phyloP scores from a whole-genome alignment of 495 filamentous ascomycete species.

The Penicillium steckii region DNA sequence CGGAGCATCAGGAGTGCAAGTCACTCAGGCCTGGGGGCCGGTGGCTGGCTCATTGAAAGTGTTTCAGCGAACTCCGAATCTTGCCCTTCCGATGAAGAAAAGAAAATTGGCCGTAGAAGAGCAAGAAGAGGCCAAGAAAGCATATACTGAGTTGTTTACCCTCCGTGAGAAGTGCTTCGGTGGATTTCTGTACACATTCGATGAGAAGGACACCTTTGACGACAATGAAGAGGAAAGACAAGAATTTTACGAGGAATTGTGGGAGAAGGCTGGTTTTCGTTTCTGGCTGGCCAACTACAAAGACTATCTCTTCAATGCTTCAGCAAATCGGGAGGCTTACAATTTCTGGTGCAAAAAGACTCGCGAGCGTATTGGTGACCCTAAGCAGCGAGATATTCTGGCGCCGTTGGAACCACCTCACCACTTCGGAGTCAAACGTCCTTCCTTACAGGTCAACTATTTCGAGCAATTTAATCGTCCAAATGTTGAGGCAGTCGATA shows the following conservation, averaged over 20 bases:
- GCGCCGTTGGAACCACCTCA: conserved; percentile 52
- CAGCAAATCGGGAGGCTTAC: conserved; percentile 51
- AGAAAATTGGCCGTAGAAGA: conserved; percentile 1
- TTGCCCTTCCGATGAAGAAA: conserved; percentile 53
- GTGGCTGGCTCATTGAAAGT: conserved; percentile 38
- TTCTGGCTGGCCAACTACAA: conserved; percentile 53
- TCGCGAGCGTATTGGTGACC: conserved; percentile 49
- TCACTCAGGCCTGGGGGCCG: conserved; percentile 47
- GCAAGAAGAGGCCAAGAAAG: conserved; percentile 1
- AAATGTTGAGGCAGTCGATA: conserved; percentile 55
- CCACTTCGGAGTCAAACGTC: conserved; percentile 55
- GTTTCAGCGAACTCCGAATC: conserved; percentile 56
- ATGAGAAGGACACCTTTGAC: conserved; percentile 47
- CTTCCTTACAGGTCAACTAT: conserved; percentile 52
- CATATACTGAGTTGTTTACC: conserved; percentile 11
- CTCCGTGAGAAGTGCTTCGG: conserved; percentile 6
- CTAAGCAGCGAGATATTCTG: conserved; percentile 46
- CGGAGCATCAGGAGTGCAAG: conserved; percentile 58
- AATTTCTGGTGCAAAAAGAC: conserved; percentile 58
- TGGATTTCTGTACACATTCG: conserved; percentile 32
- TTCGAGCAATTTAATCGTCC: conserved; percentile 58
- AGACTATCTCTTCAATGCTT: conserved; percentile 46
- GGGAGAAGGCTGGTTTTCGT: conserved; percentile 48
- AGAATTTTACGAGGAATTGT: conserved; percentile 45
- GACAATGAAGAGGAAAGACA: conserved; percentile 48